Percentiles rank a stretch among this genome's conserved stretches.
These are phyloP conservation scores for Phytophthora rubi DNA, from an alignment of 352 stramenopile genomes.

Conservation along the genomic window DNA sequence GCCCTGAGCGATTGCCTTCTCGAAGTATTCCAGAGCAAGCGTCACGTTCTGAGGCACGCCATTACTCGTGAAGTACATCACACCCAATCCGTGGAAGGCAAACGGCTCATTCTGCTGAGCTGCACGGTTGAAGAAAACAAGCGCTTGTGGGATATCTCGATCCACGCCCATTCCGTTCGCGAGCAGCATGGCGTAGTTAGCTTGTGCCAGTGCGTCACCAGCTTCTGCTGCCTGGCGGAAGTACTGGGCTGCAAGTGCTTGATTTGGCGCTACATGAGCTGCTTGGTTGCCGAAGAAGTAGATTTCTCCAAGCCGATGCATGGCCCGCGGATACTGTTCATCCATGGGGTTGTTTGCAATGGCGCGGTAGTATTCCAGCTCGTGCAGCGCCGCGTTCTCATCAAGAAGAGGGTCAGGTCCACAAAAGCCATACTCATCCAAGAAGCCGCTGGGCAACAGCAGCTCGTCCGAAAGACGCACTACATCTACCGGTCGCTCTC, in stretches of 20 bases:
- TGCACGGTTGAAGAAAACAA: slow-evolving; percentile 67
- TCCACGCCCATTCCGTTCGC: slow-evolving; percentile 66
- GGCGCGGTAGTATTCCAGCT: slow-evolving; percentile 69
- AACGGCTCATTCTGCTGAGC: slow-evolving; percentile 64
- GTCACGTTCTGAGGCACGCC: slow-evolving; percentile 71
- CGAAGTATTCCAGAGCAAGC: slow-evolving; percentile 61
- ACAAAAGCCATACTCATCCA: slow-evolving; percentile 35
- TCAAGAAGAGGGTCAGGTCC: slow-evolving; percentile 22
- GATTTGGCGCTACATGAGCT: slow-evolving; percentile 59
- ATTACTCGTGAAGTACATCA: slow-evolving; percentile 63
- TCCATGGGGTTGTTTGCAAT: slow-evolving; percentile 68
- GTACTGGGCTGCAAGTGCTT: slow-evolving; percentile 53
- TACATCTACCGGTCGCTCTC: slow-evolving; percentile 45
- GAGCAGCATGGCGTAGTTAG: slow-evolving; percentile 79
- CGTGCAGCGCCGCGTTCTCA: slow-evolving; percentile 54
- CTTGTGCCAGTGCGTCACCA: slow-evolving; percentile 66
- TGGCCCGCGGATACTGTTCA: slow-evolving; percentile 62
- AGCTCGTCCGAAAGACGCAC: slow-evolving; percentile 63
- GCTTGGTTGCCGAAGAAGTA: slow-evolving; percentile 77
- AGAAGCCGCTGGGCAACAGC: slow-evolving; percentile 26
- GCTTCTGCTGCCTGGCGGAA: slow-evolving; percentile 75
- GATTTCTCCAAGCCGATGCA: slow-evolving; percentile 70
- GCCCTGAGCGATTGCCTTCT: slow-evolving; percentile 60
- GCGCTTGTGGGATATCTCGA: slow-evolving; percentile 60
- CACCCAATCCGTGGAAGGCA: slow-evolving; percentile 68